phyloP scores from a whole-genome alignment of 352 stramenopile genomes.

The Phytopythium delawarense region DNA sequence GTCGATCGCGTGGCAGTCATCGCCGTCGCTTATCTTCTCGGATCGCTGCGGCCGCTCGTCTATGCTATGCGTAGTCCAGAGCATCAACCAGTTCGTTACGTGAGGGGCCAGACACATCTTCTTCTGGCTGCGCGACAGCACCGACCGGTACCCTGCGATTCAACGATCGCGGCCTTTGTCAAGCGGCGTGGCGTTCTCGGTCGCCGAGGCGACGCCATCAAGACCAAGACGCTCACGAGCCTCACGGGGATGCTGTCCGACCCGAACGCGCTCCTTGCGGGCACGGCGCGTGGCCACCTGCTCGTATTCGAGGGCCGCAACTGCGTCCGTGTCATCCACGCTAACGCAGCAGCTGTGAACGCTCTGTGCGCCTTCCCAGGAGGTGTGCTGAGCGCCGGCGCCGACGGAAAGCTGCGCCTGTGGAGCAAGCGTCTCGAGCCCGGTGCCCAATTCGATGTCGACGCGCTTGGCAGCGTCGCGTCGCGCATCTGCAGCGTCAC shows the following conservation, averaged over 20 bases:
- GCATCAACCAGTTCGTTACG: constrained; percentile 62
- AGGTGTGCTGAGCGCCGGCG: constrained; percentile 59
- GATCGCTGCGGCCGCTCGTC: constrained; percentile 41
- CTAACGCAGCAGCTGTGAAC: constrained; percentile 57
- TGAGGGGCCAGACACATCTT: constrained; percentile 56
- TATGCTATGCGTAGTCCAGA: constrained; percentile 35
- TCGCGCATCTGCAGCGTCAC: constrained; percentile 54
- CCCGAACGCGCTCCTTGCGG: constrained; percentile 51
- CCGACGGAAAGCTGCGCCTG: constrained; percentile 69
- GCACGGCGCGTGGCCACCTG: constrained; percentile 68
- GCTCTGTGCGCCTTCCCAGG: constrained; percentile 49
- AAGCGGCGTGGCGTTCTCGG: constrained; percentile 53
- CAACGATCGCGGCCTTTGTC: constrained; percentile 39
- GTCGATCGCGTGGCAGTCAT: constrained; percentile 46
- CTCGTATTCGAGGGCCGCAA: constrained; percentile 81
- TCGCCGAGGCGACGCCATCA: constrained; percentile 33
- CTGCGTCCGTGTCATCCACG: constrained; percentile 60
- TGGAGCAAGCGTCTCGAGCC: constrained; percentile 78
- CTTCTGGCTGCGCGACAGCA: constrained; percentile 69
- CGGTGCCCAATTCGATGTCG: constrained; percentile 69
- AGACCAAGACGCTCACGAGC: constrained; percentile 66
- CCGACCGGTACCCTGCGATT: constrained; percentile 39
- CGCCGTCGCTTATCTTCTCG: constrained; percentile 49
- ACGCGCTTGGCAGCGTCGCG: constrained; percentile 55
- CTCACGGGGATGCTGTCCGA: constrained; percentile 42